phyloP scores from a whole-genome alignment of 164 flowering plant genomes.

The Brasenia schreberi region DNA sequence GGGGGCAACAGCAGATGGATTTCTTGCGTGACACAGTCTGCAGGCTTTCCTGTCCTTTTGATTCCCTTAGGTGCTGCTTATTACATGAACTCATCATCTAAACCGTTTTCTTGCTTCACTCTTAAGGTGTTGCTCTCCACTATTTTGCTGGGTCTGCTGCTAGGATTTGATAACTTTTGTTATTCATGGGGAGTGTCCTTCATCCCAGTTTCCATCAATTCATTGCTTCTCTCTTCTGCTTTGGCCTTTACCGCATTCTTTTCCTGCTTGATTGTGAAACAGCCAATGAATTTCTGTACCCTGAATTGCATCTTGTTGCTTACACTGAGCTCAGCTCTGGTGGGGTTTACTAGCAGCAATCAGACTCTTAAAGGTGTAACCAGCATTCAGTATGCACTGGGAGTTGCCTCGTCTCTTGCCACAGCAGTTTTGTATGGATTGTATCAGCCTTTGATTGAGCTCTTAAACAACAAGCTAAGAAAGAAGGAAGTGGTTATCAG shows the following conservation, averaged over 20 bases:
- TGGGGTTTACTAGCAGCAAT: conserved; percentile 34
- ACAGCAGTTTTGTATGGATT: conserved; percentile 60
- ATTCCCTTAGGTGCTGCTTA: conserved; percentile 27
- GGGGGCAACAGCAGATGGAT: conserved; percentile 70
- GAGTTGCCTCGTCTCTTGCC: conserved; percentile 45
- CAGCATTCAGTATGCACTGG: conserved; percentile 32
- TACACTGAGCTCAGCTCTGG: conserved; percentile 36
- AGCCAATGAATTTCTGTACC: conserved; percentile 39
- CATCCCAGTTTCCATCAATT: conserved; percentile 57
- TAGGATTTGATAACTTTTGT: conserved; percentile 55
- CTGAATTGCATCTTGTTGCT: conserved; percentile 58
- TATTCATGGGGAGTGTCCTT: conserved; percentile 66
- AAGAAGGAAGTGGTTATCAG: neutral
- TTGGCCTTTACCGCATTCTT: conserved; percentile 54
- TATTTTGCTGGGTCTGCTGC: conserved; percentile 28
- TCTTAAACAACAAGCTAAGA: conserved; percentile 12
- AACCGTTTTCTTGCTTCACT: conserved; percentile 39
- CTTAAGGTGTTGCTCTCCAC: conserved; percentile 15
- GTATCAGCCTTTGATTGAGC: conserved; percentile 38
- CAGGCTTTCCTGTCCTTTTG: conserved; percentile 64
- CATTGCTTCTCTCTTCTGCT: conserved; percentile 56
- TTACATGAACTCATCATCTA: conserved; percentile 3
- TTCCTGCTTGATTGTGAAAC: conserved; percentile 50
- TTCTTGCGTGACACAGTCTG: conserved; percentile 62
- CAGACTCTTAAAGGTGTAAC: conserved; percentile 30